Conservation (phyloP, 2,329 filamentous ascomycete genomes). For the Elsinoe australis region DNA sequence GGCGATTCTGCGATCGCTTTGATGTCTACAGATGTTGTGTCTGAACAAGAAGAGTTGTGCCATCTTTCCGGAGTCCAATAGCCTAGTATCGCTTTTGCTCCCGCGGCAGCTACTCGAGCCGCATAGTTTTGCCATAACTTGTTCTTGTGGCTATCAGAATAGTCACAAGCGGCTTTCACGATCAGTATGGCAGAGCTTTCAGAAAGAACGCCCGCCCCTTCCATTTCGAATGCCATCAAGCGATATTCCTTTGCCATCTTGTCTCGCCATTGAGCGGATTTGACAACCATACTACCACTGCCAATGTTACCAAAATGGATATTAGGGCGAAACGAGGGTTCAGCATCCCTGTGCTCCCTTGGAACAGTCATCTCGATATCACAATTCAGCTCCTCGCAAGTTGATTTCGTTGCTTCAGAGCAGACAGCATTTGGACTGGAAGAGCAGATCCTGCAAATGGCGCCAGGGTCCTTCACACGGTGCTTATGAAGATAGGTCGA, state of each 20-base stretch:
- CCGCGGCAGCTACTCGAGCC: conserved; percentile 20
- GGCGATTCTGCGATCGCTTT: too few relatives aligned
- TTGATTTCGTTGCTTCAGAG: background rate
- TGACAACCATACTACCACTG: conserved; percentile 19
- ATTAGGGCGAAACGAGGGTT: background rate
- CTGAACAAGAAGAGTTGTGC: too few relatives aligned
- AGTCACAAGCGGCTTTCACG: conserved; percentile 21
- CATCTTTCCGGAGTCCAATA: too few relatives aligned
- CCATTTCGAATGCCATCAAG: conserved; percentile 23
- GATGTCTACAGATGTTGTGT: too few relatives aligned
- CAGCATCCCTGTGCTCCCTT: background rate
- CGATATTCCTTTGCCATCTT: conserved; percentile 23
- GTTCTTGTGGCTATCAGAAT: conserved; percentile 24
- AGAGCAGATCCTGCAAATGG: background rate
- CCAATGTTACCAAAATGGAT: conserved; percentile 17
- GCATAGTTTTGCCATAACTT: conserved; percentile 21
- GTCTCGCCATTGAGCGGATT: conserved; percentile 19
- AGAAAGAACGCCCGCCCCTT: conserved; percentile 20
- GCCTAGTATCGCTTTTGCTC: conserved; percentile 8
- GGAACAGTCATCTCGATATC: background rate
- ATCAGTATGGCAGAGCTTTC: conserved; percentile 4
- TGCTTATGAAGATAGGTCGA: conserved; percentile 1
- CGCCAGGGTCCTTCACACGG: background rate
- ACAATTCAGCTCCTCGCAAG: background rate
- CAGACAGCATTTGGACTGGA: background rate